phyloP scores from a whole-genome alignment of 2,329 filamentous ascomycete species.

The Colletotrichum graminicola region DNA sequence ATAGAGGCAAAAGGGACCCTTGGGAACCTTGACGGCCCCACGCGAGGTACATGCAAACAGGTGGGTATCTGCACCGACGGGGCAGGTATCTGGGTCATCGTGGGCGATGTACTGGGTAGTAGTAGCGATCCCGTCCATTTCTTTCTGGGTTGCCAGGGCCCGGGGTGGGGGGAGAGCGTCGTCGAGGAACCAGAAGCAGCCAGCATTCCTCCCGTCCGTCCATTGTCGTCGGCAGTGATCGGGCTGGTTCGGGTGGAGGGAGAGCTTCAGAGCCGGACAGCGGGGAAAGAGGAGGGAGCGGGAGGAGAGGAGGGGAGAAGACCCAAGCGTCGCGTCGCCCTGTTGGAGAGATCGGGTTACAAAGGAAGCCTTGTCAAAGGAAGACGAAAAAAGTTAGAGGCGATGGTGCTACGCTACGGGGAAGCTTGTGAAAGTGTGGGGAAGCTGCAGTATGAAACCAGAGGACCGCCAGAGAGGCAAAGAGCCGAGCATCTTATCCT shows the following conservation, averaged over 20 bases:
- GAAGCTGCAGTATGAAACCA: conserved; percentile 41
- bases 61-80: not conserved
- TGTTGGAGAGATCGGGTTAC: conserved; percentile 31
- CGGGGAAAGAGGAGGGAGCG: conserved; percentile 30
- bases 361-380: conserved; percentile 31
- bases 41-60: conserved; percentile 29
- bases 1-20: conserved; percentile 34
- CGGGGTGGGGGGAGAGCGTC: not conserved
- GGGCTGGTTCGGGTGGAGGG: conserved; percentile 53
- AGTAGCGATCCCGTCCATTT: conserved; percentile 8
- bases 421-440: conserved; percentile 50
- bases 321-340: conserved; percentile 17
- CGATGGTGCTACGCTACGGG: not conserved
- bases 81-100: conserved; percentile 20
- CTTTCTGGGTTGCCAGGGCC: not conserved
- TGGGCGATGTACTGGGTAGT: conserved; percentile 12
- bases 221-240: conserved; percentile 51
- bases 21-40: conserved; percentile 19
- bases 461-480: not conserved
- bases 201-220: conserved; percentile 16
- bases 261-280: conserved; percentile 43
- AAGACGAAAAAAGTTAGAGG: not conserved
- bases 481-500: conserved; percentile 6
- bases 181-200: conserved; percentile 27
- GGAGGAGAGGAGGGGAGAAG: not conserved